Evolutionary conservation across 1,139 yeast species (phyloP), one percentile per base, ranked within the genome.

Genomic region (Suzukiozyma palmioleophila): DNA sequence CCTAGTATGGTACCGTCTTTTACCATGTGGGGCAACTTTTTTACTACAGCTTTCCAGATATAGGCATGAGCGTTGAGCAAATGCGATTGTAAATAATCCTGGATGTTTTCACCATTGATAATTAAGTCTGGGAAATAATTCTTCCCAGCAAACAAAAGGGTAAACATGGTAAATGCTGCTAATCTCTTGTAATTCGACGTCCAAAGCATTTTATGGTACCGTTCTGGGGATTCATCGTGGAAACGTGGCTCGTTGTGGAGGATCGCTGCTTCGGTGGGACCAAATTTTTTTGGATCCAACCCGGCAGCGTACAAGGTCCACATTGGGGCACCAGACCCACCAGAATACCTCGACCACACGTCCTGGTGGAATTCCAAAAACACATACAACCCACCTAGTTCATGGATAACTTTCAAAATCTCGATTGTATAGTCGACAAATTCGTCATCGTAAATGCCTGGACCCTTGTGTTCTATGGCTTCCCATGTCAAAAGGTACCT

Each of bases 301-400:
- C 97, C 97, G 3, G 94, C 95, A n/a, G 95, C 94, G 53, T 85
- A 83, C n/a, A 88, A 62, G 0, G 97, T 89, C 97, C 97, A 90
- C 60, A 87, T 52, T 0, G 97, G 97, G 5, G 97, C 96, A 14
- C 97, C 97, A 43, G 90, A 82, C 1, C 97, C 97, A n/a, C 97
- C 97, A 13, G 81, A 70, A 55, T 71, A 86, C 38, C 97, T 67
- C 6, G 95, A 84, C 97, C 97, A 90, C 12, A 84, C 94, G 57
- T 90, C 97, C 58, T 90, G 97, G 57, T 90, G 97, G 2, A 95
- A 85, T 53, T 90, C 97, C 44, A 90, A 56, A 49, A 85, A 80
- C 6, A 89, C 90, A 53, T 85, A 86, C 14, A 90, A 61, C 0
- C 95, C 96, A 0, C 87, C 89, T 28, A 79, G 66, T 8, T 71